A percentile compares a stretch with the other conserved stretches of the same genome.
Conservation (phyloP, 2,329 filamentous ascomycete genomes). For the Phialophora chinensis region DNA sequence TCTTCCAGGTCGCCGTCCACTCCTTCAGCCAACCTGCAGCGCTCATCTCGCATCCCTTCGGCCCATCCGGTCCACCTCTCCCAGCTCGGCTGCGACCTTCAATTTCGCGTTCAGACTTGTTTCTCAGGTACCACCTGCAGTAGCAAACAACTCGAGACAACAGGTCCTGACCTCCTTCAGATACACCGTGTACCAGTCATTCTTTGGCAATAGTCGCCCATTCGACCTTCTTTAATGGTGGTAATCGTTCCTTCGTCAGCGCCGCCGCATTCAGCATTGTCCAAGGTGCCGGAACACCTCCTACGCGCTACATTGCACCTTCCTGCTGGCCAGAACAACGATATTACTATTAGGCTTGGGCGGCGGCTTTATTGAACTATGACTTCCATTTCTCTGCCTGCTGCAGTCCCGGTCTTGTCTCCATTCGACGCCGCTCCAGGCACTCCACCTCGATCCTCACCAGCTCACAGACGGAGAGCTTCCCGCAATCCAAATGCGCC, state of each 20-base stretch:
- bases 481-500: slow-evolving; percentile 37
- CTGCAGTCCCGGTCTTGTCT: slow-evolving; percentile 26
- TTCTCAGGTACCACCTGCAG: slow-evolving; percentile 20
- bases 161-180: slow-evolving; percentile 10
- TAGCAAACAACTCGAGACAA: slow-evolving; percentile 10
- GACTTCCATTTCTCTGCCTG: slow-evolving; percentile 36
- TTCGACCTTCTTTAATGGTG: slow-evolving; percentile 32
- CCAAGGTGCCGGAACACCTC: slow-evolving; percentile 35
- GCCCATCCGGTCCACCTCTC: slow-evolving; percentile 16
- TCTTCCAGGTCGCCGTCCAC: slow-evolving; percentile 41
- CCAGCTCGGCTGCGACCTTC: slow-evolving; percentile 15
- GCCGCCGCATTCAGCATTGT: slow-evolving; percentile 22
- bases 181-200: slow-evolving; percentile 25
- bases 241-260: slow-evolving; percentile 26
- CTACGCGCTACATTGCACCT: slow-evolving; percentile 23
- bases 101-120: slow-evolving; percentile 16
- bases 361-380: slow-evolving; percentile 61
- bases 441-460: slow-evolving; percentile 32
- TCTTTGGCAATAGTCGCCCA: slow-evolving; percentile 25
- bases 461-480: slow-evolving; percentile 29
- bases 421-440: slow-evolving; percentile 25
- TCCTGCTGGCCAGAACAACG: slow-evolving; percentile 35
- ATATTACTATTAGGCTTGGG: slow-evolving; percentile 15
- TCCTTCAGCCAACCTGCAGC: slow-evolving; percentile 34
- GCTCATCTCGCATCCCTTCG: slow-evolving; percentile 22